phyloP scores from a whole-genome alignment of 129 eudicot genomes.

The Pseudognaphalium luteoalbum region DNA sequence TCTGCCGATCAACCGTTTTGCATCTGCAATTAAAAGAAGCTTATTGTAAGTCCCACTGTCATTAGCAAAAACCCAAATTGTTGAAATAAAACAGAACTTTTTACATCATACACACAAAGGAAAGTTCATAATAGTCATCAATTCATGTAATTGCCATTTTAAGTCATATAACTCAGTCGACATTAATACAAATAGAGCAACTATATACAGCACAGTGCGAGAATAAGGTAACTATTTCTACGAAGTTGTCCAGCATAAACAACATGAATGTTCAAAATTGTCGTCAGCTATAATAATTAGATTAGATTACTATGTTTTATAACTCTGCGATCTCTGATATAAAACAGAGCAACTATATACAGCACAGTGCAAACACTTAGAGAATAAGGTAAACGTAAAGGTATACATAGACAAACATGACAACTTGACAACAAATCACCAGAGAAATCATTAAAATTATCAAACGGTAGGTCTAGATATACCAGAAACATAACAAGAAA shows the following conservation, averaged over 20 bases:
- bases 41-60: neutral
- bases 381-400: too few species aligned
- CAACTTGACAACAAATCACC: neutral
- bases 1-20: conserved; percentile 29
- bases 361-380: neutral
- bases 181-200: too few species aligned
- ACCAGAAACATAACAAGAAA: neutral
- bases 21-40: conserved; percentile 3
- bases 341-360: neutral
- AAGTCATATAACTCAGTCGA: too few species aligned
- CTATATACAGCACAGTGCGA: too few species aligned
- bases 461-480: neutral
- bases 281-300: too few species aligned
- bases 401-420: neutral
- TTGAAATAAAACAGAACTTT: too few species aligned
- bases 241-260: too few species aligned
- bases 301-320: neutral
- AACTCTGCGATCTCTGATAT: neutral
- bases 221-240: too few species aligned
- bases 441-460: too few species aligned
- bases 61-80: neutral
- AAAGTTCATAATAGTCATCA: too few species aligned
- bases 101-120: neutral
- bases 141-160: too few species aligned
- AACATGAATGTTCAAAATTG: too few species aligned